Conservation (phyloP, 2,329 filamentous ascomycete genomes). For the Apiospora pterosperma region DNA sequence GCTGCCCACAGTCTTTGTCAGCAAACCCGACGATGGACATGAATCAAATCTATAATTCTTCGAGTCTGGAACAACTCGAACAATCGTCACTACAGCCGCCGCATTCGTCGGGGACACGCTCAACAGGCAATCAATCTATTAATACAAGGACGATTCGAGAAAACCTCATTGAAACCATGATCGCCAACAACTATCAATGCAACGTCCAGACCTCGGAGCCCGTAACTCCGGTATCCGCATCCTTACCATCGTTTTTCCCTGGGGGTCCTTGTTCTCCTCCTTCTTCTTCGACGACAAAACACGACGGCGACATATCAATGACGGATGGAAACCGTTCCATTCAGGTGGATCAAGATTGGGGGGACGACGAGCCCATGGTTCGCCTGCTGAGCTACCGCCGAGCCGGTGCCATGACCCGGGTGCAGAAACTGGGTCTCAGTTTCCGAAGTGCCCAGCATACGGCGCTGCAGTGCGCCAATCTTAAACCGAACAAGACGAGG, state of each 20-base stretch:
- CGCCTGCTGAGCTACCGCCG: constrained; percentile 4
- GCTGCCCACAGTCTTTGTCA: background rate
- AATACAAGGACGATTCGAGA: constrained; percentile 15
- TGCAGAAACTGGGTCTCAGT: constrained; percentile 3
- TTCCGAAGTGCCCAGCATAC: constrained; percentile 4
- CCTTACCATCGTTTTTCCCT: background rate
- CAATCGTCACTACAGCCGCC: background rate
- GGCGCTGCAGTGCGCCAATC: constrained; percentile 4
- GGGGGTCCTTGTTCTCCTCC: background rate
- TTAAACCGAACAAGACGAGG: constrained; percentile 1
- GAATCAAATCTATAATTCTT: background rate
- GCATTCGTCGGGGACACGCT: background rate
- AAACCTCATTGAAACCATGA: constrained; percentile 23
- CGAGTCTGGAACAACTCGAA: background rate
- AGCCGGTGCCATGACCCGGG: background rate
- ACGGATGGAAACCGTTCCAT: background rate
- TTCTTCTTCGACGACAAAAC: background rate
- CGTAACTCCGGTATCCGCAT: constrained; percentile 10
- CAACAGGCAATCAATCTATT: constrained; percentile 11
- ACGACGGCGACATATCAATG: constrained; percentile 1
- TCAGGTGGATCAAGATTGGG: constrained; percentile 1
- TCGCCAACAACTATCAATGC: constrained; percentile 26
- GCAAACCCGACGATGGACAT: background rate
- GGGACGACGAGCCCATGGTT: background rate
- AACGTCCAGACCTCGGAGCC: constrained; percentile 22